These are phyloP conservation scores for Calocybe indica DNA, from an alignment of 768 basidiomycete genomes.

Conservation along the genomic window DNA sequence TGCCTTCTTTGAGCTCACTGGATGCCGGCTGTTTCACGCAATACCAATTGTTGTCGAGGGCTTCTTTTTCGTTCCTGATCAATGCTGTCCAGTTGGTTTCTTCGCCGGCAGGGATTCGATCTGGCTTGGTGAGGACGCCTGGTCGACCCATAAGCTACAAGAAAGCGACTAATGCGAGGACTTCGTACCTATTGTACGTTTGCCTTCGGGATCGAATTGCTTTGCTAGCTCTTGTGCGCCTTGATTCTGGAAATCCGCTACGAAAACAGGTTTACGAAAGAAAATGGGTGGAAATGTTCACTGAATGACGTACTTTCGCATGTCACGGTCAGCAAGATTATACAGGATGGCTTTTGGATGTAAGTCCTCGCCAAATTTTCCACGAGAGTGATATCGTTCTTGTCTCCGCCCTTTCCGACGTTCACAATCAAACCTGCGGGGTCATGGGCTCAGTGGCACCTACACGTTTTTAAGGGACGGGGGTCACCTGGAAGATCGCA, in stretches of 20 bases:
- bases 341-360: constrained; percentile 57
- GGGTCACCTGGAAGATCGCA: constrained; percentile 52
- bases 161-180: not conserved
- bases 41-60: constrained; percentile 52
- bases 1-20: constrained; percentile 39
- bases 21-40: constrained; percentile 53
- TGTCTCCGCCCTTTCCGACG: constrained; percentile 41
- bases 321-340: constrained; percentile 52
- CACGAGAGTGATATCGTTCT: constrained; percentile 56
- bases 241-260: constrained; percentile 80
- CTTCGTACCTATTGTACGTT: constrained; percentile 60
- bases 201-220: constrained; percentile 51
- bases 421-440: constrained; percentile 52
- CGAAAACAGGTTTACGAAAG: not conserved
- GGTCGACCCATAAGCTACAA: not conserved
- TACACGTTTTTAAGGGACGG: not conserved
- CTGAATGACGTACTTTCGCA: constrained; percentile 48
- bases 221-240: constrained; percentile 65
- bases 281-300: not conserved
- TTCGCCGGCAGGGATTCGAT: constrained; percentile 53
- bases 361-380: constrained; percentile 51
- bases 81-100: constrained; percentile 51
- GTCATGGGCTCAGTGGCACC: not conserved
- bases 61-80: constrained; percentile 47
- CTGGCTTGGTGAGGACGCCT: constrained; percentile 76